A percentile compares a stretch with the other conserved stretches of the same genome.
phyloP scores from a whole-genome alignment of 2,329 filamentous ascomycete genomes.

The Hymenoscyphus infarciens region DNA sequence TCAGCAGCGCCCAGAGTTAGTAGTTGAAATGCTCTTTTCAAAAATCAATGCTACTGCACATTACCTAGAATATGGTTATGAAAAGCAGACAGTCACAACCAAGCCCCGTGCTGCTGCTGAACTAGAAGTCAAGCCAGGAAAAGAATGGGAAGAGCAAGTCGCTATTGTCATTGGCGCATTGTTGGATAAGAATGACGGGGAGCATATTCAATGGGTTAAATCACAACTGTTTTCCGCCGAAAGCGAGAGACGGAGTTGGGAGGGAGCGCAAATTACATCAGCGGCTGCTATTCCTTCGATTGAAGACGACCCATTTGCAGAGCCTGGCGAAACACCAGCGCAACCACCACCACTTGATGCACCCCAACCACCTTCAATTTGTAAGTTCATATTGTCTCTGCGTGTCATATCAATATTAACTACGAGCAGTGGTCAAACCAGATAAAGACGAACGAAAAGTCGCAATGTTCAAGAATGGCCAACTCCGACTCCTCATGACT shows the following conservation, averaged over 20 bases:
- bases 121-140: slow-evolving; percentile 73
- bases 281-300: slow-evolving; percentile 49
- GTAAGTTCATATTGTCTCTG: slow-evolving; percentile 41
- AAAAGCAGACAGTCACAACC: slow-evolving; percentile 68
- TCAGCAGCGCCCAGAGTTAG: slow-evolving; percentile 76
- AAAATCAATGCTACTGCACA: slow-evolving; percentile 80
- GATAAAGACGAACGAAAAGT: slow-evolving; percentile 63
- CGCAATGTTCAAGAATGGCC: slow-evolving; percentile 85
- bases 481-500: slow-evolving; percentile 79
- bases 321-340: slow-evolving; percentile 34
- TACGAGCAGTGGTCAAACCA: slow-evolving; percentile 36
- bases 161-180: slow-evolving; percentile 76
- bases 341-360: slow-evolving; percentile 27
- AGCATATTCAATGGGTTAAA: slow-evolving; percentile 80
- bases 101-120: slow-evolving; percentile 71
- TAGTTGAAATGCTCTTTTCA: slow-evolving; percentile 92
- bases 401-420: slow-evolving; percentile 25
- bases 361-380: slow-evolving; percentile 47
- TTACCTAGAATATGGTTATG: slow-evolving; percentile 87
- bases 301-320: slow-evolving; percentile 39
- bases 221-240: slow-evolving; percentile 64
- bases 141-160: slow-evolving; percentile 63
- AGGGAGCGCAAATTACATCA: slow-evolving; percentile 52
- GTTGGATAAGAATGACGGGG: slow-evolving; percentile 72
- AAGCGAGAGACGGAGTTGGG: slow-evolving; percentile 73